These are phyloP conservation scores for Azolla pinnata DNA, from an alignment of 75 land plant species.

Conservation along the genomic window DNA sequence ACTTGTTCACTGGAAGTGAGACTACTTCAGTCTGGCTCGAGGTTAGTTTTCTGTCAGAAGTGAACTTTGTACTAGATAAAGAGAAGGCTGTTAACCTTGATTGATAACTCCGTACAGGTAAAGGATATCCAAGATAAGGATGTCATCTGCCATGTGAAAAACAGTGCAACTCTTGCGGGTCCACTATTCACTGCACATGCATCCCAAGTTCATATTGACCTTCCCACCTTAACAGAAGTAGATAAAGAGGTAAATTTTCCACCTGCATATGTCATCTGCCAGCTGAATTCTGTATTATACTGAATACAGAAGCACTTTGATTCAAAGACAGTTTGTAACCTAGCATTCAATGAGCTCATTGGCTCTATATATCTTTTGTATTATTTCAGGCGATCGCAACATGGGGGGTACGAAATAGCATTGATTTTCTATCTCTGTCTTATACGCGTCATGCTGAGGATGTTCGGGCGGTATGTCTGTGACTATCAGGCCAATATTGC, in stretches of 20 bases:
- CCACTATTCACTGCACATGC: slow-evolving; percentile 69
- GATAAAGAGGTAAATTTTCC: slow-evolving; percentile 55
- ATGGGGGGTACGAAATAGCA: slow-evolving; percentile 76
- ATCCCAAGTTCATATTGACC: slow-evolving; percentile 60
- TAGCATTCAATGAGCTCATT: too few species aligned
- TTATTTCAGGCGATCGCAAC: slow-evolving; percentile 70
- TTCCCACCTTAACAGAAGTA: slow-evolving; percentile 72
- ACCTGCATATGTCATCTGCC: too few species aligned
- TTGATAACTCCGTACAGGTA: too few species aligned
- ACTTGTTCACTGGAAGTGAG: slow-evolving; percentile 92
- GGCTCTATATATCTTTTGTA: too few species aligned
- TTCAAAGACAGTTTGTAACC: too few species aligned
- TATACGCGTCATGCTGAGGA: slow-evolving; percentile 87
- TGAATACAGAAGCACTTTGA: too few species aligned
- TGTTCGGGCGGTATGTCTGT: slow-evolving; percentile 56
- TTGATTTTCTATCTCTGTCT: slow-evolving; percentile 79
- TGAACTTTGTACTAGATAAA: too few species aligned
- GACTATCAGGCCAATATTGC: too few species aligned
- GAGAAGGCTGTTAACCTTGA: too few species aligned
- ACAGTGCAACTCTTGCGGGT: slow-evolving; percentile 70
- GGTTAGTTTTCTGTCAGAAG: too few species aligned
- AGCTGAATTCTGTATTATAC: too few species aligned
- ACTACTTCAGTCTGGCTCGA: slow-evolving; percentile 96
- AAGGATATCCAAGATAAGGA: slow-evolving; percentile 56
- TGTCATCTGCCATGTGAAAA: slow-evolving; percentile 73